A percentile compares a stretch with the other conserved stretches of the same genome.
Conservation (phyloP, 768 basidiomycete genomes). For the Galerina sulciceps region DNA sequence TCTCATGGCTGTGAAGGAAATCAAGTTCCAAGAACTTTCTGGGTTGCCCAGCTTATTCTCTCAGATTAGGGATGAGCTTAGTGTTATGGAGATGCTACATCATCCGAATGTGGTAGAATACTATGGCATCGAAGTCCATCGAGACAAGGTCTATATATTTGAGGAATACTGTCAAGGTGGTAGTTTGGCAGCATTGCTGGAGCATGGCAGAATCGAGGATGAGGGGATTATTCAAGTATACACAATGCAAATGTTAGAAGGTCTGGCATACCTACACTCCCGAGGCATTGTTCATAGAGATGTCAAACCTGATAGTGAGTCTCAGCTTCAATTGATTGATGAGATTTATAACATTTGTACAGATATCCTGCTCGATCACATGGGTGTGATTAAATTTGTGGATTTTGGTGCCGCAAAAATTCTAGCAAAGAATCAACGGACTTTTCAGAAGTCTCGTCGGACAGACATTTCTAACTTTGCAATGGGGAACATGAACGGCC, state of each 20-base stretch:
- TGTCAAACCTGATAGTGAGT: conserved; percentile 97
- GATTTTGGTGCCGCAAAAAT: conserved; percentile 99
- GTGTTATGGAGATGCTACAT: conserved; percentile 97
- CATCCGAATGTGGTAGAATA: conserved; percentile 99
- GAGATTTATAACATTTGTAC: background rate
- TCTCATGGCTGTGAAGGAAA: conserved; percentile 99
- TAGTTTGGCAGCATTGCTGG: conserved; percentile 84
- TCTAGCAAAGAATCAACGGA: conserved; percentile 86
- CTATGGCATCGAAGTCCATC: conserved; percentile 98
- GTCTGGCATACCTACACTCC: conserved; percentile 91
- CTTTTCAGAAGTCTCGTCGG: conserved; percentile 76
- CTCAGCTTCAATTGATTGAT: background rate
- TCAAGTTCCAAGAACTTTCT: conserved; percentile 93
- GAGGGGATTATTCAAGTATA: conserved; percentile 95
- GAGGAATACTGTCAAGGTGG: conserved; percentile 99
- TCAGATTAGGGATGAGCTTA: conserved; percentile 94
- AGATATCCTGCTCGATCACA: conserved; percentile 93
- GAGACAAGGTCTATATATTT: conserved; percentile 98
- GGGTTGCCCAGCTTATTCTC: conserved; percentile 87
- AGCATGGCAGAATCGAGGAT: conserved; percentile 95
- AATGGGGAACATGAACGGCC: background rate
- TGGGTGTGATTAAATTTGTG: conserved; percentile 93
- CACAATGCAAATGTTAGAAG: conserved; percentile 96
- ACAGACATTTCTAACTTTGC: conserved; percentile 39
- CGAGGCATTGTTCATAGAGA: conserved; percentile 94